Percentiles rank a stretch among this genome's conserved stretches.
These are phyloP conservation scores for Glebionis coronaria DNA, from an alignment of 129 eudicot species.

Conservation along the genomic window DNA sequence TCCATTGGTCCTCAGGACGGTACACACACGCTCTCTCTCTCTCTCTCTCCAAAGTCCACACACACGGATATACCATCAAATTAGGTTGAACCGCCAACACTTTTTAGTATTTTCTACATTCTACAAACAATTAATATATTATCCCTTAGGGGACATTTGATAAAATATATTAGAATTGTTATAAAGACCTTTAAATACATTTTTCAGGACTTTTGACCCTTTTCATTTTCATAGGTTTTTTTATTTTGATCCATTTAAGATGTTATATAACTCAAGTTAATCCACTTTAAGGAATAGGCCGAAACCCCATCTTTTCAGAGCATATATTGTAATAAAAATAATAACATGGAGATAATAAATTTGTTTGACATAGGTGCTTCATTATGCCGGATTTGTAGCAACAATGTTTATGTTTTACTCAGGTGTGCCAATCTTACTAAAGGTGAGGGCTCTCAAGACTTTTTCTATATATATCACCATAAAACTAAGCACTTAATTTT, in stretches of 20 bases:
- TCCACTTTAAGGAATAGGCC: background rate
- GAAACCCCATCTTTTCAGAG: too few species aligned
- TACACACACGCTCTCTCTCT: conserved; percentile 36
- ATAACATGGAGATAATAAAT: too few species aligned
- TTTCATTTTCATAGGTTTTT: background rate
- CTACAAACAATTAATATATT: too few species aligned
- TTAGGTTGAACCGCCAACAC: too few species aligned
- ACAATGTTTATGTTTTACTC: conserved; percentile 98
- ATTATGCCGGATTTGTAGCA: conserved; percentile 65
- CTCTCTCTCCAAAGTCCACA: background rate
- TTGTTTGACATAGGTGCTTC: conserved; percentile 50
- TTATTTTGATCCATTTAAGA: background rate
- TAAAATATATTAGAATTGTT: too few species aligned
- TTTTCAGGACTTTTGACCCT: background rate
- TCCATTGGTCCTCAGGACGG: conserved; percentile 79
- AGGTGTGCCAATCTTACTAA: conserved; percentile 66
- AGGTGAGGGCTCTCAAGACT: conserved; percentile 41
- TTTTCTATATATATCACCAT: conserved; percentile 3
- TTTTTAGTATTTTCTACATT: too few species aligned
- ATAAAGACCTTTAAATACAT: background rate
- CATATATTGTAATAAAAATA: too few species aligned
- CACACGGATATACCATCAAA: background rate
- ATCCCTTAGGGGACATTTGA: too few species aligned
- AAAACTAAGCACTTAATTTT: background rate
- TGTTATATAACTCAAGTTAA: background rate